A percentile compares a stretch with the other conserved stretches of the same genome.
Evolutionary conservation across 257 asterid genomes (phyloP).

Genomic region (Lycium barbarum): DNA sequence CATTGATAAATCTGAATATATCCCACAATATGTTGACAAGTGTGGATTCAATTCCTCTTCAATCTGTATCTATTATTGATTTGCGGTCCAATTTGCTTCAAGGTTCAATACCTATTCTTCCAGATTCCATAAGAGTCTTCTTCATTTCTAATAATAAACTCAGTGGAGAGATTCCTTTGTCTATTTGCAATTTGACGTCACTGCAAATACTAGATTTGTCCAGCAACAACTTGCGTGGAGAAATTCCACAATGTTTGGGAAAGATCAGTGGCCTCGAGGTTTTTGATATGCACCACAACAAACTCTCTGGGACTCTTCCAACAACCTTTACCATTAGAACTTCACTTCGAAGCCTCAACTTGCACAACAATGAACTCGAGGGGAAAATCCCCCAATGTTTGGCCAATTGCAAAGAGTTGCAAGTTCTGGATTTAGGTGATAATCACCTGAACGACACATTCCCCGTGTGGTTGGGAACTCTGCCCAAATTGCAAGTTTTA

Average conservation of each 20-base stretch:
- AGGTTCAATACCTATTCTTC: conserved; percentile 24
- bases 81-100: conserved; percentile 7
- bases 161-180: conserved; percentile 24
- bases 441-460: conserved; percentile 30
- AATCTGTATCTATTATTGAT: not conserved
- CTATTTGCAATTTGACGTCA: conserved; percentile 24
- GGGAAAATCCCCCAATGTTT: conserved; percentile 36
- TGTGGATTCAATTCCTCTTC: too few relatives aligned
- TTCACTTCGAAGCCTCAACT: not conserved
- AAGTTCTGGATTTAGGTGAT: conserved; percentile 28
- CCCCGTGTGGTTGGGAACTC: conserved; percentile 28
- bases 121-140: not conserved
- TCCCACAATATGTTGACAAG: conserved; percentile 29
- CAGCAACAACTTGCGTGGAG: conserved; percentile 29
- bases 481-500: conserved; percentile 13
- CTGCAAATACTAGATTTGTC: conserved; percentile 21
- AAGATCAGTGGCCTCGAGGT: not conserved
- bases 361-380: conserved; percentile 27
- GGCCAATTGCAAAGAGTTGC: too few relatives aligned
- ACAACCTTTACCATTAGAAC: not conserved
- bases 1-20: not conserved
- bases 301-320: not conserved
- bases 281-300: conserved; percentile 5
- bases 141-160: conserved; percentile 27
- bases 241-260: conserved; percentile 27